Evolutionary conservation across 2,329 filamentous ascomycete species (phyloP).

Genomic region (Endoconidiophora polonica): DNA sequence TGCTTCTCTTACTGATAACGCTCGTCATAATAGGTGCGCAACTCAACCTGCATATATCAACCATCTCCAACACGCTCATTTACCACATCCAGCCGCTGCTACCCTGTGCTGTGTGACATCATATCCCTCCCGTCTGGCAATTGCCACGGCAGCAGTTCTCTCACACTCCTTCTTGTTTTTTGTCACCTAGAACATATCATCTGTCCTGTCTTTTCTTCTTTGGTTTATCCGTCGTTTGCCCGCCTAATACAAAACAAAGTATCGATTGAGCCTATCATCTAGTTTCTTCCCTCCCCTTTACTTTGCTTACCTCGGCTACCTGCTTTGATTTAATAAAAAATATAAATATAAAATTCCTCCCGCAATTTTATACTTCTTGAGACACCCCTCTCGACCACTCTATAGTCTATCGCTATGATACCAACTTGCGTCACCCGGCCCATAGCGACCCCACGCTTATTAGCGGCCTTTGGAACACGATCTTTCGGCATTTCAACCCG

Average conservation of each 20-base stretch:
- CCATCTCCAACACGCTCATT: too few relatives aligned
- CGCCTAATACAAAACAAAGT: not conserved
- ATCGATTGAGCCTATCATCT: not conserved
- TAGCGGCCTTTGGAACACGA: constrained; percentile 17
- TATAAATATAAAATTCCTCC: not conserved
- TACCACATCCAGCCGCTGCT: too few relatives aligned
- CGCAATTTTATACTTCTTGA: not conserved
- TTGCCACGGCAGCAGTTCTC: not conserved
- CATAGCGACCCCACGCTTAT: constrained; percentile 22
- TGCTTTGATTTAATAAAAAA: not conserved
- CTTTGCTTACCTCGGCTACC: constrained; percentile 2
- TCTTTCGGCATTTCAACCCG: constrained; percentile 15
- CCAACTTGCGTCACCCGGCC: not conserved
- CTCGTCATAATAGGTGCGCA: too few relatives aligned
- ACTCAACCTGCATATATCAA: too few relatives aligned
- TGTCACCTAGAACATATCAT: not conserved
- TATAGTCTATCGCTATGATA: not conserved
- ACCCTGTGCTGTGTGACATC: not conserved
- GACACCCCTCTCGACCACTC: not conserved
- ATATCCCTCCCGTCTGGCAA: not conserved
- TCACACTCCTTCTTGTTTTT: not conserved
- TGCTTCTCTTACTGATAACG: too few relatives aligned
- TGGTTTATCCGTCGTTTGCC: constrained; percentile 4
- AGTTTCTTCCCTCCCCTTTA: constrained; percentile 3
- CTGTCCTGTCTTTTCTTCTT: too few relatives aligned